A percentile compares a stretch with the other conserved stretches of the same genome.
Conservation (phyloP, 352 stramenopile species). For the Elongisporangium prolatum region DNA sequence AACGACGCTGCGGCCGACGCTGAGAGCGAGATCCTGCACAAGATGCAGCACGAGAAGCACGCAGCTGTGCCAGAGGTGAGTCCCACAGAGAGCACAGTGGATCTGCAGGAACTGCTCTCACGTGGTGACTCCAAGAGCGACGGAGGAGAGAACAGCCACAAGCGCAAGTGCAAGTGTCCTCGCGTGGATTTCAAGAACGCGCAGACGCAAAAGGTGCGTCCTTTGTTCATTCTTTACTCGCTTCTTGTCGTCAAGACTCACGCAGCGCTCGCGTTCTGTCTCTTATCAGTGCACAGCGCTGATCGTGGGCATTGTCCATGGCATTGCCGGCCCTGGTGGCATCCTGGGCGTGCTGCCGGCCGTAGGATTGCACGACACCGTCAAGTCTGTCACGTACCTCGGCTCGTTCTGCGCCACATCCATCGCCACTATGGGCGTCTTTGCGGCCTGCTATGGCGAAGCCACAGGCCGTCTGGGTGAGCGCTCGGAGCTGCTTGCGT, state of each 20-base stretch:
- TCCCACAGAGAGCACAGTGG: constrained; percentile 47
- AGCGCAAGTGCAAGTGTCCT: constrained; percentile 29
- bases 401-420: constrained; percentile 86
- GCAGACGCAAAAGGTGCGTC: constrained; percentile 67
- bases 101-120: constrained; percentile 42
- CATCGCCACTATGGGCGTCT: constrained; percentile 89
- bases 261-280: no score
- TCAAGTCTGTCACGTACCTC: constrained; percentile 84
- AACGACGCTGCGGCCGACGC: background rate
- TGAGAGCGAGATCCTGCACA: background rate
- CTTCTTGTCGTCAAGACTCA: constrained; percentile 4
- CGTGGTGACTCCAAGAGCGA: constrained; percentile 16
- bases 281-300: constrained; percentile 72
- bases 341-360: constrained; percentile 89
- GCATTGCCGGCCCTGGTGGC: constrained; percentile 73
- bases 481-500: constrained; percentile 69
- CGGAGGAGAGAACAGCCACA: constrained; percentile 15
- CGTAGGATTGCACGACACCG: constrained; percentile 78
- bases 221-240: background rate
- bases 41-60: constrained; percentile 2
- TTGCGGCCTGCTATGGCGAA: constrained; percentile 83
- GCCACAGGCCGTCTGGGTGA: constrained; percentile 59
- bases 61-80: constrained; percentile 27
- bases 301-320: constrained; percentile 87
- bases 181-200: constrained; percentile 64